These are phyloP conservation scores for Cynanchum wilfordii DNA, from an alignment of 257 asterid genomes.

Conservation along the genomic window DNA sequence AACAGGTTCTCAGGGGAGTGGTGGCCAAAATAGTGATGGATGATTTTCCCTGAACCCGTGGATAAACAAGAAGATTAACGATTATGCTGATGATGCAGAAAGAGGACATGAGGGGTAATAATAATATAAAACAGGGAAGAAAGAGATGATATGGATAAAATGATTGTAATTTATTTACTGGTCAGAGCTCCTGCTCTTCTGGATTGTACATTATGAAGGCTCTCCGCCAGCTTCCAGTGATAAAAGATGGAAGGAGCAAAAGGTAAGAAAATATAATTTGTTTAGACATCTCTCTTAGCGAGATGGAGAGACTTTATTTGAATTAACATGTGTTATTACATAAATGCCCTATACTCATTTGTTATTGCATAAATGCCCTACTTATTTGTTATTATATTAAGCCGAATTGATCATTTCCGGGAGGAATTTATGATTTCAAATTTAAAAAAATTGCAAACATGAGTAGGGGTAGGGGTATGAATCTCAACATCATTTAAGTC, in stretches of 20 bases:
- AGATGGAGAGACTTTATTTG: no score
- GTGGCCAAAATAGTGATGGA: conserved; percentile 54
- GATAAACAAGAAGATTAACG: conserved; percentile 32
- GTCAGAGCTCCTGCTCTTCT: conserved; percentile 20
- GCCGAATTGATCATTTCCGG: no score
- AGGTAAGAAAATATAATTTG: conserved; percentile 10
- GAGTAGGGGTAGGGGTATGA: no score
- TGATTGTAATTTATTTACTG: conserved; percentile 40
- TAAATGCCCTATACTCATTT: no score
- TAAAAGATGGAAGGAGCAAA: conserved; percentile 22
- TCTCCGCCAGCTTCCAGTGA: conserved; percentile 15
- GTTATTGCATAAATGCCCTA: no score
- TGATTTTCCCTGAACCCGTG: conserved; percentile 74
- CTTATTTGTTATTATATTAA: no score
- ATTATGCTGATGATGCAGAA: conserved; percentile 14
- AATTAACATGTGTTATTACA: no score
- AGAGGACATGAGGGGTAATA: conserved; percentile 36
- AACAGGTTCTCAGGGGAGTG: conserved; percentile 69
- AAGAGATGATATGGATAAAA: not conserved
- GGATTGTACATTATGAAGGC: conserved; percentile 48
- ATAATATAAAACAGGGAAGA: not conserved
- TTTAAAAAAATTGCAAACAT: no score
- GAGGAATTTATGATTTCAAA: no score
- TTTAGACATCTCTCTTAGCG: conserved; percentile 9
- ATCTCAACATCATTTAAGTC: no score